Conservation (phyloP, 208 protist genomes). For the Leishmania aethiopica region DNA sequence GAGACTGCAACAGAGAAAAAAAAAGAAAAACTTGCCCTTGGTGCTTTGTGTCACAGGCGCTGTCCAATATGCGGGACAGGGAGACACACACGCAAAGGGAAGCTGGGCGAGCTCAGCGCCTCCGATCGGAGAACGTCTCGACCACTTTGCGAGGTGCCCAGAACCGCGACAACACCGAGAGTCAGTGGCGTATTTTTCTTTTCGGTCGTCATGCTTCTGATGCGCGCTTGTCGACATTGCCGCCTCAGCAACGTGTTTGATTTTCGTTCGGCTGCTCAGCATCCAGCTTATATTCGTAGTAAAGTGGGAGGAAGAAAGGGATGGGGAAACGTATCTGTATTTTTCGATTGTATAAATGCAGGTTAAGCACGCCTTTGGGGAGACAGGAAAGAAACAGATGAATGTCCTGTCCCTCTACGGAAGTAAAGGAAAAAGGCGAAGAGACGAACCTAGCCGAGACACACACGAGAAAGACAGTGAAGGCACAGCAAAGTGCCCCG, state of each 20-base stretch:
- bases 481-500: background rate
- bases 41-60: background rate
- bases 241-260: background rate
- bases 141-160: background rate
- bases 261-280: background rate
- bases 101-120: background rate
- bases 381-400: slow-evolving; percentile 7
- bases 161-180: background rate
- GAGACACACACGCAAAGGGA: background rate
- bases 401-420: slow-evolving; percentile 1
- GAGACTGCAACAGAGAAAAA: background rate
- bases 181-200: slow-evolving; percentile 10
- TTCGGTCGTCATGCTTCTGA: background rate
- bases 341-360: slow-evolving; percentile 6
- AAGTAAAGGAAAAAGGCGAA: slow-evolving; percentile 20
- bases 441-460: slow-evolving; percentile 1
- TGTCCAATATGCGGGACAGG: background rate
- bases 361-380: background rate
- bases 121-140: background rate
- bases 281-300: background rate
- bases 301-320: background rate
- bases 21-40: background rate
- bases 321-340: background rate
- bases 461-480: slow-evolving; percentile 1
- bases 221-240: background rate